Evolutionary conservation across 2,329 filamentous ascomycete genomes (phyloP).

Genomic region (Paraphaeosphaeria minitans): DNA sequence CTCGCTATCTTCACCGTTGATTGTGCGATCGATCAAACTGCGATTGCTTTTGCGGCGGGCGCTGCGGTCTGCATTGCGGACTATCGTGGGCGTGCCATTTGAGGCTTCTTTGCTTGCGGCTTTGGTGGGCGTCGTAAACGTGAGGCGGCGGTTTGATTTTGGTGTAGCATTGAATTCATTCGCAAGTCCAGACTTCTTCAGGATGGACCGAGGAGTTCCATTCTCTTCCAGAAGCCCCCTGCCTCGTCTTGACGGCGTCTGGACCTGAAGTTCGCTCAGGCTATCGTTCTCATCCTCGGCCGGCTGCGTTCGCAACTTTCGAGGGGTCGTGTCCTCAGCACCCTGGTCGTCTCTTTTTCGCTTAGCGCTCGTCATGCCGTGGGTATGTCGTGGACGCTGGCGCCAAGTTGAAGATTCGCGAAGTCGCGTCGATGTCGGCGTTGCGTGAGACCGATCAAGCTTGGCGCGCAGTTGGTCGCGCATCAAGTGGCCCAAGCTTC

Average conservation of each 20-base stretch:
- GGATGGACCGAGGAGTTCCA: slow-evolving; percentile 41
- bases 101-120: slow-evolving; percentile 38
- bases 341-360: slow-evolving; percentile 33
- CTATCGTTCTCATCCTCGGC: slow-evolving; percentile 21
- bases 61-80: slow-evolving; percentile 78
- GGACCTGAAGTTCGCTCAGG: slow-evolving; percentile 26
- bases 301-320: slow-evolving; percentile 29
- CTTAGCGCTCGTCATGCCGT: slow-evolving; percentile 40
- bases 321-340: slow-evolving; percentile 28
- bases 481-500: no score
- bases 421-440: slow-evolving; percentile 17
- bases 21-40: slow-evolving; percentile 73
- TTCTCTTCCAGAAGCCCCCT: slow-evolving; percentile 28
- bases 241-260: slow-evolving; percentile 39
- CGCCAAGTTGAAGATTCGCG: slow-evolving; percentile 24
- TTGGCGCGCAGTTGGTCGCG: slow-evolving; percentile 7
- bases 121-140: slow-evolving; percentile 54
- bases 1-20: slow-evolving; percentile 68
- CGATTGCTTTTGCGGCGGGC: slow-evolving; percentile 84
- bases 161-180: slow-evolving; percentile 45
- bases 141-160: slow-evolving; percentile 51
- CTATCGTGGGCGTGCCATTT: slow-evolving; percentile 64
- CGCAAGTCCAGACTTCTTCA: slow-evolving; percentile 35
- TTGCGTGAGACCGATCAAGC: slow-evolving; percentile 13
- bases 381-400: slow-evolving; percentile 6